Base-by-base conservation (phyloP, 805 yeast genomes). In the Candida qinlingensis region DNA sequence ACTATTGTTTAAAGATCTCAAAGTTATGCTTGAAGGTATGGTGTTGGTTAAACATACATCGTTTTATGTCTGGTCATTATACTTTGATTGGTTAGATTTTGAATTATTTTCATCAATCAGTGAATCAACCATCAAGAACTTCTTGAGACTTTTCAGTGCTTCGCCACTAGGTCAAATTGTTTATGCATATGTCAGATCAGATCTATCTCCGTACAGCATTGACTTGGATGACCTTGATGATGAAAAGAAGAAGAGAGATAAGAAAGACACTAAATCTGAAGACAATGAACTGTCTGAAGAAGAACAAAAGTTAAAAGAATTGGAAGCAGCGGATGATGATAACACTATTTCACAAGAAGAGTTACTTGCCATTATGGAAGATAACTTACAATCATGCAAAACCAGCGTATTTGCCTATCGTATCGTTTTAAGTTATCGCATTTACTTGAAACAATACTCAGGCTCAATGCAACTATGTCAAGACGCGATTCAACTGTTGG, bases 71-170 rank as follows among this genome's bases (percentile, higher is more conserved):
- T 91, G 96, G 96, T 72, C 75, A 37, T 59, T 83, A 9, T 80
- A 79, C 58, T 77, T 89, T 49, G 94, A 90, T 54, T 85, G 92
- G 85, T 55, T 69, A 28, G 96, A 90, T 63, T 75, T 74, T 7
- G 61, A 61, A 6, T 66, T 72, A 4, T 62, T 89, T 5, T 65
- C 69, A 8, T 73, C 75, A 2, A 61, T 85, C 42, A 83, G 82
- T 44, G 58, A 70, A 13, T 65, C 64, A 8, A 61, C 72, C 5
- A 54, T 87, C 2, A 55, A 72, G n/a, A 73, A 67, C 35, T 87
- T 79, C 59, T 68, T 87, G 39, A 67, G 68, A 39, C 63, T 69
- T 38, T 89, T 86, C 65, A 81, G 79, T 5, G 66, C 63, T 26
- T 81, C 77, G 42, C 89, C 89, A 0, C 63, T 87, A 37, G 82